Base-by-base conservation (phyloP, 2,329 filamentous ascomycete genomes). In the Ceratocystis albifundus region DNA sequence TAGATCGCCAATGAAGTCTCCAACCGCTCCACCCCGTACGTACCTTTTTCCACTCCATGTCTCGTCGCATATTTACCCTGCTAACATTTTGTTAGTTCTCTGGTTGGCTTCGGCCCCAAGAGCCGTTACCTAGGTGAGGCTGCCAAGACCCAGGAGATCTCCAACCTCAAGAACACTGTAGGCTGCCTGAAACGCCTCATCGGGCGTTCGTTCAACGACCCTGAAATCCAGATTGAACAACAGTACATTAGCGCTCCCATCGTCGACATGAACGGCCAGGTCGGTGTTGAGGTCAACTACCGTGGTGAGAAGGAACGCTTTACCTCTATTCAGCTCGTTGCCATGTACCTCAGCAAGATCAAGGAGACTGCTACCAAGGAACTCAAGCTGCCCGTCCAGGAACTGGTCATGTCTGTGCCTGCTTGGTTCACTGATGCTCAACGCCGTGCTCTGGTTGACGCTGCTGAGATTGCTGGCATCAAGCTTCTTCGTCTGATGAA, bases 1-100 rank as follows among this genome's bases (percentile, higher is more conserved):
- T 74, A 96, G 91, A 96, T 99, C 76, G 88, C 90, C 80, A 99
- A 99, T 83, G 94, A 99, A 80, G 94, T 97, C 73, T 99, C 94
- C 71, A 97, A 99, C 84, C 88, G 94, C 79, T 87, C 90, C 69
- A 99, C 94, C 72, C 94, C 94, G 90, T 96, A 89, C 83, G 91
- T 87, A 66, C 44, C n/a, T 41, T 48, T 62, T 46, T 45, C 67
- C 59, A 6, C 50, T 55, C 66, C 65, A 63, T 41, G 61, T 63
- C 61, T 50, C 41, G n/a, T 50, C 46, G 36, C 45, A 69, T 67
- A 59, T 61, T 30, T 41, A 15, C 17, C 28, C 5, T n/a, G 67
- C 67, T 69, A 62, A 69, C 62, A 41, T 17, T 30, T 8, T 8
- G 25, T 65, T 66, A 95, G 92, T 69, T 91, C 94, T 69, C 82